A percentile compares a stretch with the other conserved stretches of the same genome.
These are phyloP conservation scores for Wallacemonas sp. DNA, from an alignment of 208 protist genomes.

Conservation along the genomic window DNA sequence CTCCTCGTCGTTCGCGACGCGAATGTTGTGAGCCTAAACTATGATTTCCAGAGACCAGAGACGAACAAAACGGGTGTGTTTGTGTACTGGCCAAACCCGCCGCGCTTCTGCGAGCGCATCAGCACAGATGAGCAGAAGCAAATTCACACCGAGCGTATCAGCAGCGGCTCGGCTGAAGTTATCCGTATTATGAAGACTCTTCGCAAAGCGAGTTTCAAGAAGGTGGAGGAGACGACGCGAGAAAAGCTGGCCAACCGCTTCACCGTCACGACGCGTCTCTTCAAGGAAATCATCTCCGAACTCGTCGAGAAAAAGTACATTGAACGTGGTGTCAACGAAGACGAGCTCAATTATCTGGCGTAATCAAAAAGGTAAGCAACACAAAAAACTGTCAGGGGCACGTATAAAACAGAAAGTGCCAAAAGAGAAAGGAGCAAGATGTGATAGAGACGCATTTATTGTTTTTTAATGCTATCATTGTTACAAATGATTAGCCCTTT, in stretches of 20 bases:
- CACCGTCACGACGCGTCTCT: constrained; percentile 27
- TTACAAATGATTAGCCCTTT: too few species aligned
- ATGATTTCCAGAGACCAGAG: constrained; percentile 21
- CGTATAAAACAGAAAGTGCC: too few species aligned
- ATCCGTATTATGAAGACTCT: constrained; percentile 48
- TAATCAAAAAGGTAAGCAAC: too few species aligned
- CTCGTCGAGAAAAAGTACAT: constrained; percentile 60
- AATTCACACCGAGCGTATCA: constrained; percentile 15
- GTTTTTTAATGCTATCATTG: too few species aligned
- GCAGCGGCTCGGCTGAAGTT: constrained; percentile 27
- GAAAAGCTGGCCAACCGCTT: constrained; percentile 30
- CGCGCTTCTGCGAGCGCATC: constrained; percentile 13
- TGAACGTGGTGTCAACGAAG: constrained; percentile 23
- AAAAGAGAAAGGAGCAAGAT: not conserved
- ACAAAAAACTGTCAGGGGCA: too few species aligned
- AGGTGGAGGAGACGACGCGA: constrained; percentile 34
- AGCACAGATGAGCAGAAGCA: constrained; percentile 10
- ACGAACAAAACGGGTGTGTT: constrained; percentile 25
- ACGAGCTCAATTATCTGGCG: constrained; percentile 6
- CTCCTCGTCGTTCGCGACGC: constrained; percentile 18
- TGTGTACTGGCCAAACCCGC: constrained; percentile 24
- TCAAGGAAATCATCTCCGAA: constrained; percentile 55
- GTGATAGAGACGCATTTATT: too few species aligned
- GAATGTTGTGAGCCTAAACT: constrained; percentile 27
- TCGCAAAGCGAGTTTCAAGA: constrained; percentile 29